A percentile compares a stretch with the other conserved stretches of the same genome.
Conservation (phyloP, 371 early-diverging fungal genomes). For the Rhizomucor miehei region DNA sequence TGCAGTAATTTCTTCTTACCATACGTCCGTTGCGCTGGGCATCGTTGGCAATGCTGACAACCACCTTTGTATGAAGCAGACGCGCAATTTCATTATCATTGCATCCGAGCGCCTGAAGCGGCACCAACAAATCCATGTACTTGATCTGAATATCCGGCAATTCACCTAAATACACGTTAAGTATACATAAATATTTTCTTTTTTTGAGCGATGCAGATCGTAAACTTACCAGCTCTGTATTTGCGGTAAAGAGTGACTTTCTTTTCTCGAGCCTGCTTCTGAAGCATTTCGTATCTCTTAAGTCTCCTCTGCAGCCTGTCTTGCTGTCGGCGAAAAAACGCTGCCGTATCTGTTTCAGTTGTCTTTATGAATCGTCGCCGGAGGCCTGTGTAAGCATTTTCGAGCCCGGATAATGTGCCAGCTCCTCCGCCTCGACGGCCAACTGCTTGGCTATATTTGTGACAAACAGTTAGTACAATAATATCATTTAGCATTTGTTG, state of each 20-base stretch:
- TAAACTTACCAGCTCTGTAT: slow-evolving; percentile 53
- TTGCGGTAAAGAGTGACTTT: slow-evolving; percentile 57
- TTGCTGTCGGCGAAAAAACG: slow-evolving; percentile 7
- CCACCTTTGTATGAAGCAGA: slow-evolving; percentile 48
- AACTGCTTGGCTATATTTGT: too few relatives aligned
- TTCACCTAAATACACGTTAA: slow-evolving; percentile 46
- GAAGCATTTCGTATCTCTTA: slow-evolving; percentile 13
- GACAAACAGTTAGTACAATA: too few relatives aligned
- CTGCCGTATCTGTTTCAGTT: slow-evolving; percentile 1
- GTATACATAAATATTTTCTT: too few relatives aligned
- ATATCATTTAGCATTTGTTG: too few relatives aligned
- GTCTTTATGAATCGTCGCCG: slow-evolving; percentile 16
- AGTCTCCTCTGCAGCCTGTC: slow-evolving; percentile 29
- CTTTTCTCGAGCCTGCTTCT: slow-evolving; percentile 51
- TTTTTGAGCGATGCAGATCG: neutral
- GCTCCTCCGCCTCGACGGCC: too few relatives aligned
- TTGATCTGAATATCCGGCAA: slow-evolving; percentile 77
- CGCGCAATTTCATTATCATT: slow-evolving; percentile 67
- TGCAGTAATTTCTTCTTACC: neutral
- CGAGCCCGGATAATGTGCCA: neutral
- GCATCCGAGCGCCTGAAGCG: slow-evolving; percentile 60
- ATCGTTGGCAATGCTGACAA: slow-evolving; percentile 36
- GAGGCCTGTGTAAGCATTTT: neutral
- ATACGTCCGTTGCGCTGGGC: slow-evolving; percentile 6
- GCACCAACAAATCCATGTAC: slow-evolving; percentile 59